Evolutionary conservation across 1,139 yeast genomes (phyloP), one percentile per base, ranked within the genome.

Genomic region (Yamadazyma kanchanaburiensis): DNA sequence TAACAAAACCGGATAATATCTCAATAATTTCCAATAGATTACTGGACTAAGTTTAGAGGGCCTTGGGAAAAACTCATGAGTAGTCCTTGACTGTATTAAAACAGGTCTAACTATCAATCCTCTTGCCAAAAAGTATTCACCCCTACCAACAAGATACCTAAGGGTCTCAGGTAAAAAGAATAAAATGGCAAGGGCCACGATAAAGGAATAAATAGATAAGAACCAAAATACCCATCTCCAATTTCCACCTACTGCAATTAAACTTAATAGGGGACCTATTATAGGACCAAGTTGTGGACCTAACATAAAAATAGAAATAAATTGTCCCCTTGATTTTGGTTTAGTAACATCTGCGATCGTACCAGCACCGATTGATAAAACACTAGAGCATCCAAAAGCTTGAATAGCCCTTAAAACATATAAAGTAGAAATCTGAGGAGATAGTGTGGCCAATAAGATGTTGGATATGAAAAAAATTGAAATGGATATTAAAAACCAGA

Each of bases 211-310:
- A 2, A 74, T 61, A 1, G 74, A 64, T 12, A 73, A 53, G 31
- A 74, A 62, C 1, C 77, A 80, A 58, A 77, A 77, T 8, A 69
- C 53, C 80, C 79, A 74, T 46, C 80, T 62, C 80, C 80, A 74
- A 5, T 58, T 27, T 5, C 35, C 35, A 3, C 55, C 55, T 0
- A 62, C 55, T 2, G 67, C 53, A 45, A 56, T 43, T 2, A 66
- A 56, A 15, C 76, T 64, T 13, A 74, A 44, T 7, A 74, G 51
- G 0, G 80, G 81, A 0, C 80, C 82, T 10, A 75, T 27, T 3
- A 75, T 59, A 1, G 82, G 81, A 0, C 81, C 82, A 36, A 74
- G 42, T 39, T 74, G 79, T 0, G 81, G 81, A 0, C 82, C 82
- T 46, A 74, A 43, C 78, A 76, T 74, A 35, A 73, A 74, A 34